phyloP scores from a whole-genome alignment of 2,329 filamentous ascomycete species.

The Colletotrichum sp. region DNA sequence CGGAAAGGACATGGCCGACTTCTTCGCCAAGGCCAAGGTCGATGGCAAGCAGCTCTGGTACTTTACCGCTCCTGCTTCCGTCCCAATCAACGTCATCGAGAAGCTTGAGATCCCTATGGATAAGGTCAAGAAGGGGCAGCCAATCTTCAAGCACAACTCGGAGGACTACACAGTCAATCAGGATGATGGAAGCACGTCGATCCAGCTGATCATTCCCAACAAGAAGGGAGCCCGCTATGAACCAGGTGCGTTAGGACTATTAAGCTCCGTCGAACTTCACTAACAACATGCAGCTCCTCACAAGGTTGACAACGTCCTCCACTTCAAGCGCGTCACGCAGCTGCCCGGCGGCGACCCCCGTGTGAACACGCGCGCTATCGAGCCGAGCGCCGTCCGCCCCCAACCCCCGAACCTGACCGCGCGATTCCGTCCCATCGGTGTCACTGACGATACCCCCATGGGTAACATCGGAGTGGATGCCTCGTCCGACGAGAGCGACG shows the following conservation, averaged over 20 bases:
- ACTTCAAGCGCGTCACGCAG: conserved; percentile 67
- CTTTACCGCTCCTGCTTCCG: conserved; percentile 73
- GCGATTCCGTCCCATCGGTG: conserved; percentile 71
- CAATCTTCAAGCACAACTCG: conserved; percentile 67
- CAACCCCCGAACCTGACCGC: conserved; percentile 73
- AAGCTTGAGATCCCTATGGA: conserved; percentile 66
- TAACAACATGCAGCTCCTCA: conserved; percentile 31
- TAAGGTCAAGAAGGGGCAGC: conserved; percentile 54
- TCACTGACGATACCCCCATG: conserved; percentile 36
- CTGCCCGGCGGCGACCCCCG: conserved; percentile 47
- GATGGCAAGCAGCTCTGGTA: conserved; percentile 81
- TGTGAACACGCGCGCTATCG: conserved; percentile 41
- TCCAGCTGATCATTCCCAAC: conserved; percentile 66
- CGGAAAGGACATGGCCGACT: conserved; percentile 52
- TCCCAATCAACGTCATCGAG: conserved; percentile 71
- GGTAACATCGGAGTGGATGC: conserved; percentile 44
- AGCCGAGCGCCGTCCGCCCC: conserved; percentile 55
- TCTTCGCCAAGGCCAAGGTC: conserved; percentile 64
- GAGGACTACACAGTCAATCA: conserved; percentile 63
- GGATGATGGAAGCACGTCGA: conserved; percentile 53
- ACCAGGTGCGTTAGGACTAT: conserved; percentile 47
- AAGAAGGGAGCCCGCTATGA: conserved; percentile 59
- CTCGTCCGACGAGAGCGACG: conserved; percentile 47
- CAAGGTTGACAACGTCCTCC: conserved; percentile 63
- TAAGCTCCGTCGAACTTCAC: not conserved